Evolutionary conservation across 768 basidiomycete genomes (phyloP).

Genomic region (Panaeolus cyanescens): DNA sequence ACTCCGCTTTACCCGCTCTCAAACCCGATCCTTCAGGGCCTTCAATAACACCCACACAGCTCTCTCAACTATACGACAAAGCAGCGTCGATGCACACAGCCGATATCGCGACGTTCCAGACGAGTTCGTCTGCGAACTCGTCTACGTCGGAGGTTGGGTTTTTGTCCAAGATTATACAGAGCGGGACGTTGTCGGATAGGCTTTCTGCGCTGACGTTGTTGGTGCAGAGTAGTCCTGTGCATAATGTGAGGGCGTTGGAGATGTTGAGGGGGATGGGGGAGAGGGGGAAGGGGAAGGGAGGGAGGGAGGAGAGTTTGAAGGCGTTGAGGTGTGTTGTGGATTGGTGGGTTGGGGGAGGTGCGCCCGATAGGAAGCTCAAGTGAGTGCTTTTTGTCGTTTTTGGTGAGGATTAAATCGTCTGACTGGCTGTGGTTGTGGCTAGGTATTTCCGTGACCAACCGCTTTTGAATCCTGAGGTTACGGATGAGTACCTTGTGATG

Average conservation of each 20-base stretch:
- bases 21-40: slow-evolving; percentile 23
- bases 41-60: slow-evolving; percentile 41
- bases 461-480: slow-evolving; percentile 57
- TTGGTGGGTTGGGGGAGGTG: slow-evolving; percentile 98
- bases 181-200: slow-evolving; percentile 90
- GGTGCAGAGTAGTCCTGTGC: slow-evolving; percentile 85
- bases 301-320: slow-evolving; percentile 90
- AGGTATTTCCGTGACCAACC: slow-evolving; percentile 95
- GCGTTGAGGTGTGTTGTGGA: slow-evolving; percentile 90
- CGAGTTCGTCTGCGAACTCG: slow-evolving; percentile 50
- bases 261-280: slow-evolving; percentile 76
- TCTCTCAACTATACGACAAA: slow-evolving; percentile 46
- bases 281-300: slow-evolving; percentile 78
- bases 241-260: slow-evolving; percentile 82
- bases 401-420: neutral
- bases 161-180: slow-evolving; percentile 80
- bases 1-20: slow-evolving; percentile 46
- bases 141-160: slow-evolving; percentile 80
- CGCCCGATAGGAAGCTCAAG: slow-evolving; percentile 84
- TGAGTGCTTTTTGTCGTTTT: slow-evolving; percentile 36
- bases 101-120: slow-evolving; percentile 46
- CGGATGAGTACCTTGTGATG: slow-evolving; percentile 71
- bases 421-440: slow-evolving; percentile 3
- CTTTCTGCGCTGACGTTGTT: slow-evolving; percentile 89
- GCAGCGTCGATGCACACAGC: slow-evolving; percentile 50